Conservation (phyloP, 2,329 filamentous ascomycete species). For the Colletotrichum nymphaeae region DNA sequence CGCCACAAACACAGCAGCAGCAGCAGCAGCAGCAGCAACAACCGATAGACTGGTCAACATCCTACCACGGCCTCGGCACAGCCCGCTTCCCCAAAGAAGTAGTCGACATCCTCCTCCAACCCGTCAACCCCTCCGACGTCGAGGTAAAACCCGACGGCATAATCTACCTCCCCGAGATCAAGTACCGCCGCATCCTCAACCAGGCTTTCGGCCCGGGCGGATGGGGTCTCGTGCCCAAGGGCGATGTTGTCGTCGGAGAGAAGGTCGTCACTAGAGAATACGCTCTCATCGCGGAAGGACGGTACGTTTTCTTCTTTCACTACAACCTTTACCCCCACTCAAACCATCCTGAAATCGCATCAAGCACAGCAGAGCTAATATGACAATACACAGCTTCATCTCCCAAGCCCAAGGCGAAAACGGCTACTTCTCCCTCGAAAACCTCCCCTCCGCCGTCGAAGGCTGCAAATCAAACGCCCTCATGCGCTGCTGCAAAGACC, state of each 20-base stretch:
- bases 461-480: slow-evolving; percentile 98
- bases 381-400: slow-evolving; percentile 73
- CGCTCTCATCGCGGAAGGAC: slow-evolving; percentile 86
- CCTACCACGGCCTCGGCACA: slow-evolving; percentile 82
- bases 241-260: slow-evolving; percentile 86
- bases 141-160: slow-evolving; percentile 99
- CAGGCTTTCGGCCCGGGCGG: slow-evolving; percentile 92
- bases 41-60: slow-evolving; percentile 80
- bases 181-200: slow-evolving; percentile 93
- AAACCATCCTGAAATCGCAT: no score
- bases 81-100: slow-evolving; percentile 78
- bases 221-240: slow-evolving; percentile 92
- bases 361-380: background rate
- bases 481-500: slow-evolving; percentile 98
- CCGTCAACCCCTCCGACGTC: slow-evolving; percentile 79
- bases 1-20: slow-evolving; percentile 2
- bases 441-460: slow-evolving; percentile 93
- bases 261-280: slow-evolving; percentile 90
- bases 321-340: no score
- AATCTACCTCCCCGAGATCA: slow-evolving; percentile 96
- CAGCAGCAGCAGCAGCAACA: slow-evolving; percentile 31
- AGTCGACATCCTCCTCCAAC: slow-evolving; percentile 74
- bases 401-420: slow-evolving; percentile 95
- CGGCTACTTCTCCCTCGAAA: slow-evolving; percentile 89
- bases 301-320: slow-evolving; percentile 61